Conservation (phyloP, 2,329 filamentous ascomycete species). For the Epicoccum sorghinum region DNA sequence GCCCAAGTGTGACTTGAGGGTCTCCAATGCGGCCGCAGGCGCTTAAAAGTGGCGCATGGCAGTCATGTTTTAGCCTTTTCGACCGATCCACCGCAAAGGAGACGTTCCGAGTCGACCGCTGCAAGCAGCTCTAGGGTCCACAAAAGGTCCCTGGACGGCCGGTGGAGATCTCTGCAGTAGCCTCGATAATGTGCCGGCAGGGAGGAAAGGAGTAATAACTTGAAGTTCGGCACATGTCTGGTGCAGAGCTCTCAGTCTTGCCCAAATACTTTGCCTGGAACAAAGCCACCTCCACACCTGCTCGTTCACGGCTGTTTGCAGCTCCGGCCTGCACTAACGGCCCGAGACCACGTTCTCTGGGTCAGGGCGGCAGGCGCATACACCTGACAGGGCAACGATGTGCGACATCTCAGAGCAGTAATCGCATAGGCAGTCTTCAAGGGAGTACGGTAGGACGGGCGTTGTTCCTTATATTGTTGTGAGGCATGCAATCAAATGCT, state of each 20-base stretch:
- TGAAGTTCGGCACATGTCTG: not conserved
- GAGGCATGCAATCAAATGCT: too few relatives aligned
- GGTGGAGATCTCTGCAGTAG: not conserved
- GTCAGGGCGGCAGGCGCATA: not conserved
- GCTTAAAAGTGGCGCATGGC: constrained; percentile 28
- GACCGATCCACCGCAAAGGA: constrained; percentile 6
- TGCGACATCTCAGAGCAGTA: not conserved
- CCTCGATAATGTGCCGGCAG: not conserved
- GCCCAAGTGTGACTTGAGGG: constrained; percentile 10
- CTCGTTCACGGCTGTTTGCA: constrained; percentile 2
- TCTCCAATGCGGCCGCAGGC: constrained; percentile 29
- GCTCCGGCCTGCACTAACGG: constrained; percentile 2
- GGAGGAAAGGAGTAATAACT: not conserved
- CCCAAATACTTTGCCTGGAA: not conserved
- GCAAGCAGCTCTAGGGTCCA: constrained; percentile 7
- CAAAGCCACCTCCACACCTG: not conserved
- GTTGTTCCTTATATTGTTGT: too few relatives aligned
- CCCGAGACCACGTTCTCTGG: constrained; percentile 5
- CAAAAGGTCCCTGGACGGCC: constrained; percentile 7
- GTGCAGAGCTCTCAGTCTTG: not conserved
- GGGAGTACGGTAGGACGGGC: too few relatives aligned
- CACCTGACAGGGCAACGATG: too few relatives aligned
- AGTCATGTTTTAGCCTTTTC: constrained; percentile 13
- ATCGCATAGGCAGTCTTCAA: too few relatives aligned
- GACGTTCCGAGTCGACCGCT: constrained; percentile 17